Evolutionary conservation across 2,329 filamentous ascomycete genomes (phyloP).

Genomic region (Paecilomyces formosus): DNA sequence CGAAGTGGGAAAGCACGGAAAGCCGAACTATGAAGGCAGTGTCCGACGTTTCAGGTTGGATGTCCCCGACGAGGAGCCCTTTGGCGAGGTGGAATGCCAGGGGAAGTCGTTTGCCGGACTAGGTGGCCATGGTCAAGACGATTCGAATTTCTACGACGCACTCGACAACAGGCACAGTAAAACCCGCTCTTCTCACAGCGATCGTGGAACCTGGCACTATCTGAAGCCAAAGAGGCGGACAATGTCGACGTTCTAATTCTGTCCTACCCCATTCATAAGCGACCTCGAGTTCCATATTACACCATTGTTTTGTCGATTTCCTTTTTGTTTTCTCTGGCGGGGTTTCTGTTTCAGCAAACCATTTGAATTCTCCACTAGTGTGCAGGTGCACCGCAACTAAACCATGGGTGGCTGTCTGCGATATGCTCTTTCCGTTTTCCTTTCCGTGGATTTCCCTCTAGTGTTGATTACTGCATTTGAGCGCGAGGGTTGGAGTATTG

Average conservation of each 20-base stretch:
- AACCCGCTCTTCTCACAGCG: neutral
- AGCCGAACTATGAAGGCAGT: constrained; percentile 34
- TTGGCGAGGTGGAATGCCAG: constrained; percentile 6
- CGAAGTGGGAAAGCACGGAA: constrained; percentile 28
- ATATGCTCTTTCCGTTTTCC: neutral
- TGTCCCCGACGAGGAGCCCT: constrained; percentile 25
- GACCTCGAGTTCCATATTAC: neutral
- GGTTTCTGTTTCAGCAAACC: neutral
- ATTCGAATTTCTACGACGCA: neutral
- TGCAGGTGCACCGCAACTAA: neutral
- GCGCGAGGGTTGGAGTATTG: neutral
- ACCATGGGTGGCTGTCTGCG: neutral
- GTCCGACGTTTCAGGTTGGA: constrained; percentile 40
- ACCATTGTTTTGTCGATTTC: neutral
- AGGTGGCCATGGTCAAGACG: constrained; percentile 2
- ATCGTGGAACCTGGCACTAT: neutral
- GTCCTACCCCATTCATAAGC: neutral
- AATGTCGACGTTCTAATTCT: neutral
- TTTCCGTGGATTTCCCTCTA: neutral
- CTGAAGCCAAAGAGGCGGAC: neutral
- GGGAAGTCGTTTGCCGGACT: constrained; percentile 12
- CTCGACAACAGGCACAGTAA: neutral
- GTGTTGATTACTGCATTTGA: neutral
- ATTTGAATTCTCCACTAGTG: neutral
- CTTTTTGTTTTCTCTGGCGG: neutral